Conservation (phyloP, 2,329 filamentous ascomycete genomes). For the Trichoderma guizhouense region DNA sequence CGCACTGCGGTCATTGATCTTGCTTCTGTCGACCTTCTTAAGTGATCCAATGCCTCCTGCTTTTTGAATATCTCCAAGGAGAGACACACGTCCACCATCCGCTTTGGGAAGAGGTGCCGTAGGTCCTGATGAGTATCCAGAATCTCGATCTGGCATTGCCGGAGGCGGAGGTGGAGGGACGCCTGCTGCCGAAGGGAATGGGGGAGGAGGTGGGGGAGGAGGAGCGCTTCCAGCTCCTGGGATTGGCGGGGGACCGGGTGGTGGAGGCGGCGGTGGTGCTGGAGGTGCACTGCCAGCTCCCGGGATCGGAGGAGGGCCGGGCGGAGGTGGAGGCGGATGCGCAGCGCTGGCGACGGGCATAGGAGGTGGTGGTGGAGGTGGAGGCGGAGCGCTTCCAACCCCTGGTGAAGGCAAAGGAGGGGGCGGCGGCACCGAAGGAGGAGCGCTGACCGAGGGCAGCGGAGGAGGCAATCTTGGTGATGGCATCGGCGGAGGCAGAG, state of each 20-base stretch:
- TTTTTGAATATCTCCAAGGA: slow-evolving; percentile 70
- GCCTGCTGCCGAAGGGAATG: slow-evolving; percentile 31
- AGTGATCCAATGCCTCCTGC: slow-evolving; percentile 64
- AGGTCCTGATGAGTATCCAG: slow-evolving; percentile 54
- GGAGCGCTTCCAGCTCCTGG: slow-evolving; percentile 33
- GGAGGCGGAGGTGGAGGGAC: slow-evolving; percentile 40
- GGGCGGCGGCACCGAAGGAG: slow-evolving; percentile 34
- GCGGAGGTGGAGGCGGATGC: slow-evolving; percentile 19
- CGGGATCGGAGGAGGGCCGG: slow-evolving; percentile 20
- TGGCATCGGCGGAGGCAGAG: slow-evolving; percentile 40
- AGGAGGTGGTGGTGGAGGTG: slow-evolving; percentile 18
- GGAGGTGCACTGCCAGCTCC: slow-evolving; percentile 42
- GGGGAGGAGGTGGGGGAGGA: slow-evolving; percentile 38
- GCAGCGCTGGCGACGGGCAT: slow-evolving; percentile 10
- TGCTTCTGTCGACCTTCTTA: slow-evolving; percentile 68
- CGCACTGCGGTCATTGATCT: slow-evolving; percentile 69
- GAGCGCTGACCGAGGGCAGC: slow-evolving; percentile 32
- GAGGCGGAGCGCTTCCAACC: slow-evolving; percentile 18
- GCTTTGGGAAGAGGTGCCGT: slow-evolving; percentile 41
- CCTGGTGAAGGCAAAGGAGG: slow-evolving; percentile 35
- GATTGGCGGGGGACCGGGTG: slow-evolving; percentile 47
- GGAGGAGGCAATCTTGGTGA: slow-evolving; percentile 40
- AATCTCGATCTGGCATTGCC: slow-evolving; percentile 57
- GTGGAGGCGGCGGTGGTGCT: slow-evolving; percentile 31
- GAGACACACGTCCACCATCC: slow-evolving; percentile 52